A percentile compares a stretch with the other conserved stretches of the same genome.
phyloP scores from a whole-genome alignment of 148 eudicot genomes.

The Polygonum maritimum region DNA sequence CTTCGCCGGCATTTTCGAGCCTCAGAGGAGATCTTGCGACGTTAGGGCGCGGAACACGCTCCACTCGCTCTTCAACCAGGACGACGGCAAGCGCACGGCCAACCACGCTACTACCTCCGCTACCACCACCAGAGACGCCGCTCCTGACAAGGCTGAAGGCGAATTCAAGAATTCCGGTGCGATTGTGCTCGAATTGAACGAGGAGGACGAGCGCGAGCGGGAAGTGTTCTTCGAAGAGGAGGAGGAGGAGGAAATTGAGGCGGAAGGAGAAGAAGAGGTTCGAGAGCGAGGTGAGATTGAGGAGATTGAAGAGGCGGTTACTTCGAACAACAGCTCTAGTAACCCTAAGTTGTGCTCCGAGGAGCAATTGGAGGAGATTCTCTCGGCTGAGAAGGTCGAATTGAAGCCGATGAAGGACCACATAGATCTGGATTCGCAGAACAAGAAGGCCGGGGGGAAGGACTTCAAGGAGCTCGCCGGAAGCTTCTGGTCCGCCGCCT shows the following conservation, averaged over 20 bases:
- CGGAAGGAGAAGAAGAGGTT: not conserved
- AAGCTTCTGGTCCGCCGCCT: slow-evolving; percentile 81
- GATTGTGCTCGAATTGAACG: slow-evolving; percentile 12
- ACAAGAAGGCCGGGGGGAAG: slow-evolving; percentile 42
- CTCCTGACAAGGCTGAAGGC: slow-evolving; percentile 19
- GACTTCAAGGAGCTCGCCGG: slow-evolving; percentile 43
- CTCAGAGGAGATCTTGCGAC: slow-evolving; percentile 39
- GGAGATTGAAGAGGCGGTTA: slow-evolving; percentile 4
- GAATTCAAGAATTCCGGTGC: slow-evolving; percentile 21
- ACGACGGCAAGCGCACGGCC: slow-evolving; percentile 10
- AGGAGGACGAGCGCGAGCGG: slow-evolving; percentile 6
- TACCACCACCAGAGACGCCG: not conserved
- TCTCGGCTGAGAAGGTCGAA: slow-evolving; percentile 12
- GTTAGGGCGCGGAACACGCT: slow-evolving; percentile 33
- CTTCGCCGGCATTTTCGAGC: slow-evolving; percentile 21
- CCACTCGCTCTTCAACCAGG: slow-evolving; percentile 25
- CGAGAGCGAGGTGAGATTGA: not conserved
- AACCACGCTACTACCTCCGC: slow-evolving; percentile 2
- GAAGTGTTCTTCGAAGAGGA: slow-evolving; percentile 1
- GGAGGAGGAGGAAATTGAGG: not conserved
- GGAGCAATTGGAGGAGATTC: slow-evolving; percentile 17
- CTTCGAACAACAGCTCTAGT: not conserved
- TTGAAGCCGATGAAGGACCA: slow-evolving; percentile 76
- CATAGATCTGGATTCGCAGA: slow-evolving; percentile 58
- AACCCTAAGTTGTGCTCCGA: slow-evolving; percentile 6